Conservation (phyloP, 129 eudicot species). For the carrot (Daucus carota) region DH1_v3.0 NC_030384.2:36448001-36448500, state of each 20-base stretch:
- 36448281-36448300: slow-evolving; percentile 37
- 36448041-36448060: no score
- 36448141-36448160: slow-evolving; percentile 42
- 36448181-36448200: slow-evolving; percentile 63
- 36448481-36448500: no score
- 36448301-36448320: slow-evolving; percentile 42
- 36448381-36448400: no score
- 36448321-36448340: background rate
- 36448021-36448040: no score
- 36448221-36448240: slow-evolving; percentile 64
- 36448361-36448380: no score
- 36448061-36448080: no score
- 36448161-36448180: slow-evolving; percentile 66
- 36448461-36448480: no score
- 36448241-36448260: slow-evolving; percentile 74
- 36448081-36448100: background rate
- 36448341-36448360: no score
- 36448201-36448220: slow-evolving; percentile 57
- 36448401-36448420: background rate
- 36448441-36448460: background rate
- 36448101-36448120: slow-evolving; percentile 68
- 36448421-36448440: background rate
- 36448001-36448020: no score
- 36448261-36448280: slow-evolving; percentile 75
- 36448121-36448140: slow-evolving; percentile 60